Percentiles rank a stretch among this genome's conserved stretches.
These are phyloP conservation scores for Candida qinlingensis DNA, from an alignment of 805 yeast species.

Conservation along the genomic window DNA sequence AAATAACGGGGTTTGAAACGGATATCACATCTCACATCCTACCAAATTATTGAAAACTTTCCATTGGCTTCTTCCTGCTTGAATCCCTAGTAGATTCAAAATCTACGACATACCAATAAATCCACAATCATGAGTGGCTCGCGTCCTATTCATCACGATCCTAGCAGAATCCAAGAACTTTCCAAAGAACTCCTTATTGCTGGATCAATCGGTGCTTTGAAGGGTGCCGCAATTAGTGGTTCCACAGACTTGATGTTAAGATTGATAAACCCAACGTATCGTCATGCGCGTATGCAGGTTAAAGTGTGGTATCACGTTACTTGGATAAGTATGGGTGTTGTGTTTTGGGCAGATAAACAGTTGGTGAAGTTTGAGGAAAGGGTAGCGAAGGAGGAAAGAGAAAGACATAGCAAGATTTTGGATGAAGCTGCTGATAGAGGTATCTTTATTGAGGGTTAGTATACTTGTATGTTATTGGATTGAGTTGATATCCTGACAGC, in stretches of 20 bases:
- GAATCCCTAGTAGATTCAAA: too few relatives aligned
- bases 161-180: conserved; percentile 30
- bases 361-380: conserved; percentile 31
- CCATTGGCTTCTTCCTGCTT: too few relatives aligned
- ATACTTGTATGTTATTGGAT: too few relatives aligned
- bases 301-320: conserved; percentile 36
- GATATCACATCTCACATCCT: background rate
- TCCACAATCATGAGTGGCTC: background rate
- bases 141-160: conserved; percentile 28
- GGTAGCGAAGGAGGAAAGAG: conserved; percentile 28
- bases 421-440: conserved; percentile 44
- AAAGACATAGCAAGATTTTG: conserved; percentile 30
- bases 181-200: conserved; percentile 34
- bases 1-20: background rate
- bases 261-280: conserved; percentile 30
- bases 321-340: conserved; percentile 38
- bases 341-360: conserved; percentile 38
- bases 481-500: too few relatives aligned
- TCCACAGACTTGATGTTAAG: conserved; percentile 29
- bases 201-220: conserved; percentile 35
- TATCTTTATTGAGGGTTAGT: conserved; percentile 32
- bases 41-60: too few relatives aligned
- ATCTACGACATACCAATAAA: too few relatives aligned
- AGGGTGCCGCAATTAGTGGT: conserved; percentile 35
- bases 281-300: conserved; percentile 35